Evolutionary conservation across 2,329 filamentous ascomycete species (phyloP), one percentile per base, ranked within the genome.

Genomic region (Colletotrichum musicola): DNA sequence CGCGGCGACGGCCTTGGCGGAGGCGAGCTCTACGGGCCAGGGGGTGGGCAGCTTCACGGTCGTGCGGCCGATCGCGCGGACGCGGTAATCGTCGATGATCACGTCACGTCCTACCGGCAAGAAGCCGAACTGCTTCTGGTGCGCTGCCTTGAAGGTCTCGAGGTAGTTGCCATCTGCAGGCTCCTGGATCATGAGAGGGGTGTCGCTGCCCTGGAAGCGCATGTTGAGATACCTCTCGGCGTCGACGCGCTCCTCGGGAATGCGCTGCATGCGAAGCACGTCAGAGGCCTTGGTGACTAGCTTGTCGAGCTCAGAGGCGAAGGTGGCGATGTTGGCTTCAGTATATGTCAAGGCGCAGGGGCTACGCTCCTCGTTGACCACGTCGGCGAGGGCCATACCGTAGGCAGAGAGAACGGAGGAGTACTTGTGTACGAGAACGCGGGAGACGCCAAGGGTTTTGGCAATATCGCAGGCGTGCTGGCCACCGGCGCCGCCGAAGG

Each of bases 401-500:
- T 82, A 82, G 0, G 81, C 81, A 2, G 80, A 82, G 9, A 82
- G 72, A 16, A 74, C 68, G 6, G 72, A 74, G 4, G 72, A 73
- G 62, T 70, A 73, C 20, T 77, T 76, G 63, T 81, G 81, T 16
- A 82, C 80, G 6, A 83, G 68, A 35, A 81, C 76, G 1, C 74
- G 72, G 7, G 69, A 72, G 47, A 83, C 82, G 0, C 79, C 78
- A 0, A 83, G 74, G 2, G 76, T 75, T 10, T 74, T 72, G 1
- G 79, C 81, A 35, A 83, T 79, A 1, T 75, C 75, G 44, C 76
- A 78, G 6, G 81, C 81, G 68, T 82, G 81, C 49, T 93, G 74
- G 25, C 74, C 74, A 4, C 74, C 74, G 4, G 74, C 74, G 13
- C 74, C 74, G 10, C 80, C 80, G 35, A 81, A 81, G 49, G 77